Base-by-base conservation (phyloP, 2,329 filamentous ascomycete species). In the Penicillium crustosum region DNA sequence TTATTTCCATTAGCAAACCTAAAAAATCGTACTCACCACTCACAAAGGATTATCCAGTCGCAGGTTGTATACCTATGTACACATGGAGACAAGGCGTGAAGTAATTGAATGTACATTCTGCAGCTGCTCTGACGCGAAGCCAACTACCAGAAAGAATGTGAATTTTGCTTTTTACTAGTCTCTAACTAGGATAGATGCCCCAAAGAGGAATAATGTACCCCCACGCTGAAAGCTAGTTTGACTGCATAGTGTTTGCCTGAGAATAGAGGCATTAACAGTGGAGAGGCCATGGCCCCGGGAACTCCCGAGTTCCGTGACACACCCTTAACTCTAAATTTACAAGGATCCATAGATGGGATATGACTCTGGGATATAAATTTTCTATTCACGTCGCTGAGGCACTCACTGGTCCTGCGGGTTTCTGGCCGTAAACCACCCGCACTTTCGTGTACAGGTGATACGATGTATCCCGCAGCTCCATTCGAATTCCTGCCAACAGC, bases 391-490 rank as follows among this genome's bases (percentile, higher is more conserved):
- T 39, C 19, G 3, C 25, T 13, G 23, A 23, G 13, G 25, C 15
- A 35, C 21, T 17, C 29, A 23, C 17, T 36, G 25, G 31, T 62
- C 45, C 58, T 29, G 35, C 42, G 1, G 66, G 61, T 29, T 48
- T 63, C 65, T 74, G 70, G 2, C 70, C 71, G 43, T 72, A 73
- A 19, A 74, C 57, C 29, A 73, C 57, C 43, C 70, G 62, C 31
- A 69, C 63, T 35, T 66, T 66, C 6, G 69, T 66, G 62, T 77
- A 78, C 19, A 73, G 55, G 65, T 78, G 76, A 47, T 73, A 67
- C 2, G 61, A 67, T 33, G 62, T 64, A 66, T 78, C 71, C 41
- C 66, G 64, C 19, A 77, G 55, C 62, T 78, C 76, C 38, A 65
- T 66, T 55, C 71, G 73, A 19, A 77, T 75, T 9, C 72, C 70